phyloP scores from a whole-genome alignment of 1,284 basidiomycete species.

The Ganoderma lucidum region DNA sequence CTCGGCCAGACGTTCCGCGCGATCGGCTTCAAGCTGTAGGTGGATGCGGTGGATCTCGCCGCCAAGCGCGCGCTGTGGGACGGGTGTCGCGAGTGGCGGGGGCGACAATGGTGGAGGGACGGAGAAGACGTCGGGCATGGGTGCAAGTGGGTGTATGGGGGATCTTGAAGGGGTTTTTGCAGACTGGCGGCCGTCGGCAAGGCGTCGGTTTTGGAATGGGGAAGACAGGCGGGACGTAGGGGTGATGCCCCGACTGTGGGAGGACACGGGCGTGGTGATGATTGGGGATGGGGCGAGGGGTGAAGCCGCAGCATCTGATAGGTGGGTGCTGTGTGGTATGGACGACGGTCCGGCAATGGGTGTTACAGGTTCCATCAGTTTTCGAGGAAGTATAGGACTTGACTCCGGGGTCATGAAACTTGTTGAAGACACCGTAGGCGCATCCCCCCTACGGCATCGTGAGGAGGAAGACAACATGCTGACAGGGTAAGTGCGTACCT shows the following conservation, averaged over 20 bases:
- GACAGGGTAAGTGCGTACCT: slow-evolving; percentile 17
- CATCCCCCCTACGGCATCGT: slow-evolving; percentile 20
- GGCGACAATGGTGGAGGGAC: slow-evolving; percentile 33
- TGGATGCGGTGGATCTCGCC: slow-evolving; percentile 69
- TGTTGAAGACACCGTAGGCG: slow-evolving; percentile 12
- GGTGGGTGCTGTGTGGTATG: slow-evolving; percentile 22
- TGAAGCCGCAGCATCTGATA: slow-evolving; percentile 6
- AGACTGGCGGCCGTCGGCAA: slow-evolving; percentile 21
- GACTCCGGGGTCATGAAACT: slow-evolving; percentile 61
- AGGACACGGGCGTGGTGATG: slow-evolving; percentile 29
- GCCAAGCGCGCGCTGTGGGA: slow-evolving; percentile 44
- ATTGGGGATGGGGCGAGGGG: slow-evolving; percentile 24
- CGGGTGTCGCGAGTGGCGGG: slow-evolving; percentile 34
- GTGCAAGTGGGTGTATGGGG: slow-evolving; percentile 18
- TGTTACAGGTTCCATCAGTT: slow-evolving; percentile 26
- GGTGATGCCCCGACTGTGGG: slow-evolving; percentile 31
- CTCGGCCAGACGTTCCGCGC: slow-evolving; percentile 55
- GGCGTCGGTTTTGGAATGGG: slow-evolving; percentile 40
- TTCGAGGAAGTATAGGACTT: slow-evolving; percentile 40
- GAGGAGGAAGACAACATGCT: not conserved
- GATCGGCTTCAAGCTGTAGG: slow-evolving; percentile 56
- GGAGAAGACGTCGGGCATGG: slow-evolving; percentile 44
- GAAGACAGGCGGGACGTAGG: slow-evolving; percentile 43
- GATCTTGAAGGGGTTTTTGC: slow-evolving; percentile 23
- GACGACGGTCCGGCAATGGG: slow-evolving; percentile 27